Conservation (phyloP, 2,329 filamentous ascomycete genomes). For the Berkeleyomyces basicola region DNA sequence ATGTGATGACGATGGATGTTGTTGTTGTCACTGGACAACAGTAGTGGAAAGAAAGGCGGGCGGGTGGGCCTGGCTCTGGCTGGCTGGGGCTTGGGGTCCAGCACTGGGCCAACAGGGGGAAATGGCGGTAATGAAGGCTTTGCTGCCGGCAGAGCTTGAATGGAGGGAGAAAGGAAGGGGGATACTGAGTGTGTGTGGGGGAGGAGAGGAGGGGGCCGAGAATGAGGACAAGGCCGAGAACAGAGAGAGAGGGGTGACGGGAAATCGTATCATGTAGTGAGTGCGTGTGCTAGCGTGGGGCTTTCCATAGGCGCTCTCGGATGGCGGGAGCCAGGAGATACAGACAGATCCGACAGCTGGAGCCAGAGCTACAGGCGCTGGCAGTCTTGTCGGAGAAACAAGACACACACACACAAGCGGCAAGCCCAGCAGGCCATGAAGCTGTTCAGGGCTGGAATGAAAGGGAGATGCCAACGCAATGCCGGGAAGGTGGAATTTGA, state of each 20-base stretch:
- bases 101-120: not conserved
- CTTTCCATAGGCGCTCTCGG: not conserved
- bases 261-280: not conserved
- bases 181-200: no score
- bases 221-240: not conserved
- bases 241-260: not conserved
- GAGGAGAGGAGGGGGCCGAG: not conserved
- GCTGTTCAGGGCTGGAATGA: not conserved
- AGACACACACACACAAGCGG: not conserved
- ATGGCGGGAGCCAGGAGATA: not conserved
- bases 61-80: not conserved
- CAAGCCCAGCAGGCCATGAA: no score
- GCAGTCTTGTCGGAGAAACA: no score
- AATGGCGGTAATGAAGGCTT: not conserved
- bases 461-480: conserved; percentile 1
- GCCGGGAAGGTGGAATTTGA: not conserved
- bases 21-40: not conserved
- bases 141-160: not conserved
- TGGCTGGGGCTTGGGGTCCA: no score
- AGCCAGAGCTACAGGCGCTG: not conserved
- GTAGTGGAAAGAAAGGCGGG: not conserved
- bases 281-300: not conserved
- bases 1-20: not conserved
- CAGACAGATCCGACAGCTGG: not conserved
- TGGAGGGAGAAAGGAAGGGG: not conserved